phyloP scores from a whole-genome alignment of 1,284 basidiomycete species.

The Mycena citricolor region DNA sequence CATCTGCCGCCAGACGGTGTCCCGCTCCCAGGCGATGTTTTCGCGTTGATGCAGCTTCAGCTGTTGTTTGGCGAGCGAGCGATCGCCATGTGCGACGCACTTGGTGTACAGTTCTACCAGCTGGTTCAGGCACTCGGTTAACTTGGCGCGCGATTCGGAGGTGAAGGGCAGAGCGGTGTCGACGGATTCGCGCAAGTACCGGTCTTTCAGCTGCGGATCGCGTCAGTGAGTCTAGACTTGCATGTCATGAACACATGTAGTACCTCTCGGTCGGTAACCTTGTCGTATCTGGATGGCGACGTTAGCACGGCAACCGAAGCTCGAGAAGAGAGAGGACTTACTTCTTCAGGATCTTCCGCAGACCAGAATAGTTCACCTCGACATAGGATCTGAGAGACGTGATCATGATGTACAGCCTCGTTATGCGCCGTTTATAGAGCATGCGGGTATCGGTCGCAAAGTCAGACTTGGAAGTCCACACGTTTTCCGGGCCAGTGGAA shows the following conservation, averaged over 20 bases:
- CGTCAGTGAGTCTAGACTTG: conserved; percentile 6
- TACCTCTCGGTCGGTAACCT: conserved; percentile 83
- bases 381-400: conserved; percentile 92
- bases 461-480: conserved; percentile 84
- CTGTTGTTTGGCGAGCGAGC: conserved; percentile 73
- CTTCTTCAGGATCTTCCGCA: conserved; percentile 98
- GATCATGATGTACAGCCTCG: conserved; percentile 80
- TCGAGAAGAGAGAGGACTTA: conserved; percentile 36
- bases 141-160: conserved; percentile 57
- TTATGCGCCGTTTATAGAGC: conserved; percentile 90
- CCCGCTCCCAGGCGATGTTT: conserved; percentile 91
- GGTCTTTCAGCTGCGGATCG: conserved; percentile 66
- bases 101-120: conserved; percentile 82
- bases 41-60: conserved; percentile 89
- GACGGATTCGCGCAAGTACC: conserved; percentile 80
- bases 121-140: conserved; percentile 61
- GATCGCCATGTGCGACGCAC: conserved; percentile 82
- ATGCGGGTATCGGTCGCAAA: conserved; percentile 89
- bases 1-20: conserved; percentile 98
- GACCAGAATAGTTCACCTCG: conserved; percentile 91
- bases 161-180: conserved; percentile 72
- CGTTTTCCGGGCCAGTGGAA: conserved; percentile 41
- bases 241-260: conserved; percentile 16
- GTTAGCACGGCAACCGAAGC: conserved; percentile 10
- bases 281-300: conserved; percentile 74